These are phyloP conservation scores for Alloteropsis semialata DNA, from an alignment of 176 grass and related monocot species.

Conservation along the genomic window DNA sequence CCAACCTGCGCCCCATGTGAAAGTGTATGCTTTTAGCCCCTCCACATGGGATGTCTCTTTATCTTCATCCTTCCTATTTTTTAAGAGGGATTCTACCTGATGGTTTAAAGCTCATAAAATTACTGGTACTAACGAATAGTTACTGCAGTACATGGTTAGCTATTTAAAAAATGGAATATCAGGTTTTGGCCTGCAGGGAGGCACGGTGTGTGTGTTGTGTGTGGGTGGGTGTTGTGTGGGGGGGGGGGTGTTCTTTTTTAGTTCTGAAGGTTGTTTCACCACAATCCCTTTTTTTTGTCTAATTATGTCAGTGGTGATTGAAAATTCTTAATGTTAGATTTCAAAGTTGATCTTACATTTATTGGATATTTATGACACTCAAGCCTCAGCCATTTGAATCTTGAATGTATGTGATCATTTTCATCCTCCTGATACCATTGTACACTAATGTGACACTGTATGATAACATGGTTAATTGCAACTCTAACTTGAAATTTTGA, in stretches of 20 bases:
- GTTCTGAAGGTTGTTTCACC: background rate
- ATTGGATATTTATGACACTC: background rate
- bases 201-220: too few species aligned
- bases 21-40: background rate
- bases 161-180: background rate
- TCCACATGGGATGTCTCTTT: constrained; percentile 37
- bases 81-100: background rate
- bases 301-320: background rate
- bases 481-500: constrained; percentile 4
- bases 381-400: background rate
- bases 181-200: too few species aligned
- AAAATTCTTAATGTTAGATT: background rate
- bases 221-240: too few species aligned
- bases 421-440: background rate
- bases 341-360: background rate
- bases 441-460: background rate
- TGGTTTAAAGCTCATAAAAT: background rate
- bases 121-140: background rate
- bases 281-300: background rate
- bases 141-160: background rate
- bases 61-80: background rate
- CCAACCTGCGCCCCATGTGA: background rate
- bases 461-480: background rate
- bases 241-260: background rate
- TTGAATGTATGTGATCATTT: background rate